Base-by-base conservation (phyloP, 2,329 filamentous ascomycete species). In the Aspergillus ochraceoroseus region DNA sequence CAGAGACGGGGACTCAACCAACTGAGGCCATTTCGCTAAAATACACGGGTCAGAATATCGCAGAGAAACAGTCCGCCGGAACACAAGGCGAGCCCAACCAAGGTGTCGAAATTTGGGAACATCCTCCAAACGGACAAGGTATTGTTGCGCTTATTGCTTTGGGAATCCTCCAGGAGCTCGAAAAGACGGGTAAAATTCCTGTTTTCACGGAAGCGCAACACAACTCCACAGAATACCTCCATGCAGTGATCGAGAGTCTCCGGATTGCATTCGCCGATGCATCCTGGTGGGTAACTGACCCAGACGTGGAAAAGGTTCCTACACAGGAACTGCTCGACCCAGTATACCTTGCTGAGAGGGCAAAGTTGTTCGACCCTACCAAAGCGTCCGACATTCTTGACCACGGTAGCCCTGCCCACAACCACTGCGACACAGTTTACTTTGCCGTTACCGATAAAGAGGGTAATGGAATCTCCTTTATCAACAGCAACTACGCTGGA, bases 91-190 rank as follows among this genome's bases (percentile, higher is more conserved):
- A 64, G 25, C 43, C 57, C 6, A 59, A 65, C 47, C 61, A 69
- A 56, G 70, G 64, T 7, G 75, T 95, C 28, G 82, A 94, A 58
- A 71, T 98, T 0, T 96, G 90, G 90, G 92, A 98, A 59, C 90
- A 96, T 60, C 89, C 90, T 23, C 92, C 92, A 6, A 96, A 96
- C 56, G 89, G 92, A 0, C 92, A 96, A 66, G 92, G 92, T 1
- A 89, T 96, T 49, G 86, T 96, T 2, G 92, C 92, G 0, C 71
- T 96, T 20, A 95, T 96, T 83, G 86, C 92, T 0, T 72, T 98
- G 0, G 92, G 92, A 1, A 94, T 96, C 51, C 72, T 98, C 33
- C 82, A 95, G 61, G 81, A 89, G 59, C 75, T 96, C 1, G 87
- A 95, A 64, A 78, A 80, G 44, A 70, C 75, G 11, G 83, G 83